Evolutionary conservation across 495 filamentous ascomycete genomes (phyloP).

Genomic region (Aspergillus cristatus): DNA sequence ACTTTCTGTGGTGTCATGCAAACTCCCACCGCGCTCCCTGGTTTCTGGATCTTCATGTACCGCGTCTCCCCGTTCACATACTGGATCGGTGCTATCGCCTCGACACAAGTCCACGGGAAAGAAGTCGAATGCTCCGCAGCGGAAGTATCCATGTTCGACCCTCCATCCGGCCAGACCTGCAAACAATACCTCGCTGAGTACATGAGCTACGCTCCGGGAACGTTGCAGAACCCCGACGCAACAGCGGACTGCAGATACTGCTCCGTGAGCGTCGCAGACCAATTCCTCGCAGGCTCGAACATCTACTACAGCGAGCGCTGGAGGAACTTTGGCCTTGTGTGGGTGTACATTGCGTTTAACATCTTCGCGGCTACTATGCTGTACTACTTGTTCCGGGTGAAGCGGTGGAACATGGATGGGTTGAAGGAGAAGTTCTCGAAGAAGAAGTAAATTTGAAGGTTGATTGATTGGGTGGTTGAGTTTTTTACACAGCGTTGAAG

Average conservation of each 20-base stretch:
- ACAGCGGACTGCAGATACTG: constrained; percentile 34
- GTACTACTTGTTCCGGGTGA: constrained; percentile 65
- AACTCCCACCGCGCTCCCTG: constrained; percentile 43
- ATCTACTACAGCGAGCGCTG: constrained; percentile 29
- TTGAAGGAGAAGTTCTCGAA: too few species aligned
- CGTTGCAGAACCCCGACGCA: constrained; percentile 27
- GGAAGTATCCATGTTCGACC: constrained; percentile 46
- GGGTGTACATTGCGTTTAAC: constrained; percentile 58
- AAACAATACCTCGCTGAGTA: constrained; percentile 32
- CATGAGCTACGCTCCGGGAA: constrained; percentile 14
- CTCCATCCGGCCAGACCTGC: constrained; percentile 42
- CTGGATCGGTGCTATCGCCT: constrained; percentile 10
- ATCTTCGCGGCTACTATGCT: constrained; percentile 49
- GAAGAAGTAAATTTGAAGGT: too few species aligned
- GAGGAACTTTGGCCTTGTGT: constrained; percentile 43
- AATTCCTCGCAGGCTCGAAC: constrained; percentile 22
- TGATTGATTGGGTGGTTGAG: too few species aligned
- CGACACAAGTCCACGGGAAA: constrained; percentile 45
- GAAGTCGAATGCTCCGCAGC: constrained; percentile 42
- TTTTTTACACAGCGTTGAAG: too few species aligned
- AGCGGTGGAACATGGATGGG: constrained; percentile 32
- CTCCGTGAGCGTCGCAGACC: constrained; percentile 28
- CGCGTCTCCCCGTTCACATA: constrained; percentile 56
- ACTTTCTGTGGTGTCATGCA: constrained; percentile 55
- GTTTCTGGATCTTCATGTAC: constrained; percentile 69